Conservation (phyloP, 1,284 basidiomycete genomes). For the Agaricales sp. region DNA sequence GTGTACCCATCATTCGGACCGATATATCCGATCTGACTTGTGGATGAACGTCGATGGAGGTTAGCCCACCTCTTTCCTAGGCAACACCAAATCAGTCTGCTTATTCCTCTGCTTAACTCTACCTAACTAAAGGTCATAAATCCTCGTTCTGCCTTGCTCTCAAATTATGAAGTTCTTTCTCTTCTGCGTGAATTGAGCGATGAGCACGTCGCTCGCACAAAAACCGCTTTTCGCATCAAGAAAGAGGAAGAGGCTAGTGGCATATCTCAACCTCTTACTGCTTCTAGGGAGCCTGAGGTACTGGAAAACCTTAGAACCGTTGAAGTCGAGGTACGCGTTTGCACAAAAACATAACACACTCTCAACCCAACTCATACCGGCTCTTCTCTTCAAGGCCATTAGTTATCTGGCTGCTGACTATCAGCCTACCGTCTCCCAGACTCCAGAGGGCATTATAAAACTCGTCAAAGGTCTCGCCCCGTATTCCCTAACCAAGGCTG, state of each 20-base stretch:
- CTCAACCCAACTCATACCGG: constrained; percentile 7
- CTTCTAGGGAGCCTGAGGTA: constrained; percentile 36
- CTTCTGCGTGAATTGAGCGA: constrained; percentile 72
- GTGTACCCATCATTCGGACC: too few species aligned
- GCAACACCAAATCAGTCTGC: too few species aligned
- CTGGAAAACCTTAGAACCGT: constrained; percentile 81
- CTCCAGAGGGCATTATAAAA: constrained; percentile 48
- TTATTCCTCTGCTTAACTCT: too few species aligned
- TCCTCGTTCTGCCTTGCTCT: constrained; percentile 68
- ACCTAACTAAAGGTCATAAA: constrained; percentile 77
- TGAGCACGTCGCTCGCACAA: constrained; percentile 57
- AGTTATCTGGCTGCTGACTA: constrained; percentile 70
- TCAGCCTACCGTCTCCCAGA: constrained; percentile 63
- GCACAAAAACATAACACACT: background rate
- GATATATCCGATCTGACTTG: too few species aligned
- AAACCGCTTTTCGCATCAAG: constrained; percentile 55
- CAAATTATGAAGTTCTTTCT: constrained; percentile 79
- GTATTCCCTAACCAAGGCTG: constrained; percentile 77
- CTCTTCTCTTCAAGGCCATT: constrained; percentile 47
- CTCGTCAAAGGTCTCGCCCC: constrained; percentile 60
- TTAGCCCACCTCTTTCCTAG: too few species aligned
- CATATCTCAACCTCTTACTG: constrained; percentile 13
- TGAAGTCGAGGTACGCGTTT: constrained; percentile 68
- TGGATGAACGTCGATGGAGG: too few species aligned
- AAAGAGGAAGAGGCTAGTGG: constrained; percentile 53